Percentiles rank a stretch among this genome's conserved stretches.
Conservation (phyloP, 192 early-diverging fungal genomes). For the Hyaloraphidium curvatum region DNA sequence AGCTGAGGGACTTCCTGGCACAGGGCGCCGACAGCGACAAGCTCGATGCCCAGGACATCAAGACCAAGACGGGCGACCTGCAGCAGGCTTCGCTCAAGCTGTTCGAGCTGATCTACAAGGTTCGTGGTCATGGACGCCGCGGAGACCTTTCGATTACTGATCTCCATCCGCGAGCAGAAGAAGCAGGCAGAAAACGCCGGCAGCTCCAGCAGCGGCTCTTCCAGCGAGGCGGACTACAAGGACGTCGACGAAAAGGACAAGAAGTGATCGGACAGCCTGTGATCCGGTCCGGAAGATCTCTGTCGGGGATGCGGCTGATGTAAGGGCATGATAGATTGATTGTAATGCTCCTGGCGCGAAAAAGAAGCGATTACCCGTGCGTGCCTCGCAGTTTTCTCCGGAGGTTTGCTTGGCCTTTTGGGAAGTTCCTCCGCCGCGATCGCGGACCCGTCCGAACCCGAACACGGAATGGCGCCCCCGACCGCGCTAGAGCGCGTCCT, state of each 20-base stretch:
- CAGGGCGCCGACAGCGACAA: constrained; percentile 42
- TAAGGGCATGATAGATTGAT: no score
- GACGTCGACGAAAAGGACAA: constrained; percentile 40
- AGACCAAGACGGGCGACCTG: constrained; percentile 61
- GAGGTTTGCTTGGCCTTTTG: no score
- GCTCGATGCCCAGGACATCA: constrained; percentile 65
- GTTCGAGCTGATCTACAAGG: constrained; percentile 97
- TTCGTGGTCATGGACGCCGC: constrained; percentile 24
- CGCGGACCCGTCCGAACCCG: no score
- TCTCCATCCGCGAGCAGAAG: not conserved
- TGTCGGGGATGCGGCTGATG: no score
- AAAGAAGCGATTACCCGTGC: no score
- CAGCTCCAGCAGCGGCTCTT: constrained; percentile 1
- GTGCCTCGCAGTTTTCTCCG: no score
- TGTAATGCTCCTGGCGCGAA: no score
- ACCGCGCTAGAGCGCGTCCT: no score
- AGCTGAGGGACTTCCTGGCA: constrained; percentile 56
- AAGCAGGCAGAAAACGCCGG: not conserved
- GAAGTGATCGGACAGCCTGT: no score
- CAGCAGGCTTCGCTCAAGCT: constrained; percentile 85
- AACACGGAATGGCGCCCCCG: no score
- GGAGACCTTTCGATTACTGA: not conserved
- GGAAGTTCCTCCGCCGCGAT: no score
- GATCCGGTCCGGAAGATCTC: no score
- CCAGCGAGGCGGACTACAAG: constrained; percentile 51